Percentiles rank a stretch among this genome's conserved stretches.
Conservation (phyloP, 495 filamentous ascomycete genomes). For the Antarctomyces pellizariae region DNA sequence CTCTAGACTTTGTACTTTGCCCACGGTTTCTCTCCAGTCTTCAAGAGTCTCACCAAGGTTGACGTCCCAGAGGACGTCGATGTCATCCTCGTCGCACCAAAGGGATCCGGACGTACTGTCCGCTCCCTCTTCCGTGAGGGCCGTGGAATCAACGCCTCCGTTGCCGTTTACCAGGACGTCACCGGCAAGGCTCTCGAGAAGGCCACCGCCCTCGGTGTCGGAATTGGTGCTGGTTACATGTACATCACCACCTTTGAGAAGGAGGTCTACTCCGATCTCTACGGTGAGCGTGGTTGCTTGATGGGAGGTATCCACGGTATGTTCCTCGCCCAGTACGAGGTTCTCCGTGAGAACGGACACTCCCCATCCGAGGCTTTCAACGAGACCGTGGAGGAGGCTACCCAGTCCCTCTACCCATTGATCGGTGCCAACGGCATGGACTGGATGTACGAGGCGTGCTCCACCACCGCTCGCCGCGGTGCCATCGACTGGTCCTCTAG, state of each 20-base stretch:
- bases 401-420: conserved; percentile 88
- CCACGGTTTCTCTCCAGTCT: conserved; percentile 98
- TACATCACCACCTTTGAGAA: conserved; percentile 99
- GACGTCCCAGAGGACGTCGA: conserved; percentile 87
- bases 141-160: conserved; percentile 97
- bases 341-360: conserved; percentile 95
- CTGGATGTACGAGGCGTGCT: conserved; percentile 99
- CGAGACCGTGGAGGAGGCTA: conserved; percentile 99
- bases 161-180: conserved; percentile 96
- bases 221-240: conserved; percentile 88
- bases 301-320: conserved; percentile 99
- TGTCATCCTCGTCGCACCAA: conserved; percentile 97
- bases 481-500: conserved; percentile 92
- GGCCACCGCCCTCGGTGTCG: conserved; percentile 90
- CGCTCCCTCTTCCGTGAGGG: conserved; percentile 93
- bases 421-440: conserved; percentile 96
- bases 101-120: conserved; percentile 95
- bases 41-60: conserved; percentile 98
- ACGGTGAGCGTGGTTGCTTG: conserved; percentile 97
- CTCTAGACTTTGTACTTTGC: conserved; percentile 93
- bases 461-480: conserved; percentile 90
- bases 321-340: conserved; percentile 99
- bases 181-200: conserved; percentile 96
- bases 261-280: conserved; percentile 97
- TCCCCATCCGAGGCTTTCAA: conserved; percentile 97